Conservation (phyloP, 768 basidiomycete genomes). For the Coprinopsis cinerea region DNA sequence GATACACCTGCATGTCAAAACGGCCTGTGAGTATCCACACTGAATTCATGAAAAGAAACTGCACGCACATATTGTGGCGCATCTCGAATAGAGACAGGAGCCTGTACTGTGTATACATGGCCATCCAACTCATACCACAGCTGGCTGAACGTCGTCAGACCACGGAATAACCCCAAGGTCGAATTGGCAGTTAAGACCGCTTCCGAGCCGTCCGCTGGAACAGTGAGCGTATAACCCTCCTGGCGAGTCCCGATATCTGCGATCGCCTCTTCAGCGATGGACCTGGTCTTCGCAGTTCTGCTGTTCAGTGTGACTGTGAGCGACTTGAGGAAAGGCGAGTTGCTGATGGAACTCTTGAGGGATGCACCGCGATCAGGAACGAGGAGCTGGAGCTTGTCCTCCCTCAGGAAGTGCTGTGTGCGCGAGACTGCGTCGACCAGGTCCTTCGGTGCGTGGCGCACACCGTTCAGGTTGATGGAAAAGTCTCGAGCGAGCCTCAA, state of each 20-base stretch:
- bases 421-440: slow-evolving; percentile 48
- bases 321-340: slow-evolving; percentile 36
- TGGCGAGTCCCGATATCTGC: slow-evolving; percentile 43
- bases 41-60: not conserved
- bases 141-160: slow-evolving; percentile 69
- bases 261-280: slow-evolving; percentile 52
- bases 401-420: slow-evolving; percentile 35
- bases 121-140: slow-evolving; percentile 55
- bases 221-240: slow-evolving; percentile 54
- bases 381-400: slow-evolving; percentile 55
- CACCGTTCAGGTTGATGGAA: slow-evolving; percentile 36
- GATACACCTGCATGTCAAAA: slow-evolving; percentile 45
- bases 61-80: slow-evolving; percentile 57
- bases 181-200: slow-evolving; percentile 57
- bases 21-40: not conserved
- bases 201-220: slow-evolving; percentile 50
- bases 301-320: slow-evolving; percentile 40
- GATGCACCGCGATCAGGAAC: slow-evolving; percentile 56
- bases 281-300: slow-evolving; percentile 27
- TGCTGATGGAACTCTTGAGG: slow-evolving; percentile 32
- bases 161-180: slow-evolving; percentile 64
- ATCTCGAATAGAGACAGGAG: slow-evolving; percentile 56
- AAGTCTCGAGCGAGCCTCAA: slow-evolving; percentile 31
- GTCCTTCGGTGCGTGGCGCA: slow-evolving; percentile 45
- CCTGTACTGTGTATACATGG: slow-evolving; percentile 48